These are phyloP conservation scores for Cyclostephanos invisitatus DNA, from an alignment of 108 stramenopile species.

Conservation along the genomic window DNA sequence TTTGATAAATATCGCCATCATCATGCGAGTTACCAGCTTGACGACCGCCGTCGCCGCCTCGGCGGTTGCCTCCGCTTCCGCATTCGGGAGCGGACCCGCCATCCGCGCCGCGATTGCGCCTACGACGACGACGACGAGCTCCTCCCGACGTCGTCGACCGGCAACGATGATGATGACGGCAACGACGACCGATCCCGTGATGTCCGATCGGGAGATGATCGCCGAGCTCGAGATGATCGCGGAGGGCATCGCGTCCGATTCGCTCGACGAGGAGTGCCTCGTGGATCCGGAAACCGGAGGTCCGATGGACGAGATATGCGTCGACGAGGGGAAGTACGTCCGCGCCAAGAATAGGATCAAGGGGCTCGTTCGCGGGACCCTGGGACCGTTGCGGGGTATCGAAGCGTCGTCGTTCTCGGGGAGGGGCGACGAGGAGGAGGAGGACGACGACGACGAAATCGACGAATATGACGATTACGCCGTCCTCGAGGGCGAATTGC, in stretches of 20 bases:
- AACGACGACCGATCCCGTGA: not conserved
- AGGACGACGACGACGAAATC: constrained; percentile 24
- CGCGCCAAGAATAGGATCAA: constrained; percentile 62
- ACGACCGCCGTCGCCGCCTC: constrained; percentile 10
- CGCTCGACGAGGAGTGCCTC: constrained; percentile 73
- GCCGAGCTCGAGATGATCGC: constrained; percentile 61
- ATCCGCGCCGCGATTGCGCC: not conserved
- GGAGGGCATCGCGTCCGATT: constrained; percentile 52
- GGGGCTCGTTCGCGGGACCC: constrained; percentile 51
- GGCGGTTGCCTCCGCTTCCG: constrained; percentile 12
- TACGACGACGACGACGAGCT: not conserved
- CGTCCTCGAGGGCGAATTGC: constrained; percentile 64
- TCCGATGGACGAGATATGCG: constrained; percentile 66
- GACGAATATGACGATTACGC: constrained; percentile 38
- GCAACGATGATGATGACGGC: not conserved
- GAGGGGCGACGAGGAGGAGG: constrained; percentile 3
- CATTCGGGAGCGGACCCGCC: not conserved
- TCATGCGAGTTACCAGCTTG: constrained; percentile 11
- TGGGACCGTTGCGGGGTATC: constrained; percentile 46
- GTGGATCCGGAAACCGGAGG: constrained; percentile 56
- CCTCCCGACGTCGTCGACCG: not conserved
- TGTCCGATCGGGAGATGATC: constrained; percentile 34
- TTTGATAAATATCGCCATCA: constrained; percentile 9
- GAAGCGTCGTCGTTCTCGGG: constrained; percentile 20
- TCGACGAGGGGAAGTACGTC: constrained; percentile 57